These are phyloP conservation scores for Fusarium sp. DNA, from an alignment of 2,329 filamentous ascomycete species.

Conservation along the genomic window DNA sequence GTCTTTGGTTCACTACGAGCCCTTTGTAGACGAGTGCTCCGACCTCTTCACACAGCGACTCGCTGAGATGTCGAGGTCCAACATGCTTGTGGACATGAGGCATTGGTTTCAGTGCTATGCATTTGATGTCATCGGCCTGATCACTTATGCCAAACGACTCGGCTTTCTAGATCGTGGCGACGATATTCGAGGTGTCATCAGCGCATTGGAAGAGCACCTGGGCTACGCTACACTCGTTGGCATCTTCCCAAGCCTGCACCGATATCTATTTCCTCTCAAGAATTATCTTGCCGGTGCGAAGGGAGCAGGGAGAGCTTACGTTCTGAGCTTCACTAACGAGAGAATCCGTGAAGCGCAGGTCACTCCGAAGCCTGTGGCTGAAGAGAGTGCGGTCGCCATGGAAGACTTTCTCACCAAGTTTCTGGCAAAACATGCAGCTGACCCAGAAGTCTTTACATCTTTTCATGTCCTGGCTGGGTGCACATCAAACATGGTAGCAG, in stretches of 20 bases:
- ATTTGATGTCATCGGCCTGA: slow-evolving; percentile 52
- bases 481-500: slow-evolving; percentile 36
- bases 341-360: slow-evolving; percentile 25
- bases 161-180: slow-evolving; percentile 51
- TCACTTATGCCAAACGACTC: slow-evolving; percentile 49
- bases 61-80: slow-evolving; percentile 35
- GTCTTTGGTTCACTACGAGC: slow-evolving; percentile 47
- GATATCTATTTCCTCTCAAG: slow-evolving; percentile 23
- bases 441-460: slow-evolving; percentile 23
- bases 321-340: slow-evolving; percentile 27
- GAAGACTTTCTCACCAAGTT: slow-evolving; percentile 40
- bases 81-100: slow-evolving; percentile 42
- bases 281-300: slow-evolving; percentile 36
- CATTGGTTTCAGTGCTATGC: slow-evolving; percentile 53
- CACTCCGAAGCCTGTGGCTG: slow-evolving; percentile 15
- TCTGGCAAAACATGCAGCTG: slow-evolving; percentile 23
- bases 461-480: slow-evolving; percentile 35
- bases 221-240: slow-evolving; percentile 41
- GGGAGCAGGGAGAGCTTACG: slow-evolving; percentile 24
- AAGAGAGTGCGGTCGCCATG: slow-evolving; percentile 4
- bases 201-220: slow-evolving; percentile 36
- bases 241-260: slow-evolving; percentile 32
- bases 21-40: slow-evolving; percentile 46
- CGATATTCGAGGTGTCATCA: slow-evolving; percentile 45
- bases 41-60: slow-evolving; percentile 44